Percentiles rank a stretch among this genome's conserved stretches.
phyloP scores from a whole-genome alignment of 148 eudicot species.

The Rhododendron vialii region DNA sequence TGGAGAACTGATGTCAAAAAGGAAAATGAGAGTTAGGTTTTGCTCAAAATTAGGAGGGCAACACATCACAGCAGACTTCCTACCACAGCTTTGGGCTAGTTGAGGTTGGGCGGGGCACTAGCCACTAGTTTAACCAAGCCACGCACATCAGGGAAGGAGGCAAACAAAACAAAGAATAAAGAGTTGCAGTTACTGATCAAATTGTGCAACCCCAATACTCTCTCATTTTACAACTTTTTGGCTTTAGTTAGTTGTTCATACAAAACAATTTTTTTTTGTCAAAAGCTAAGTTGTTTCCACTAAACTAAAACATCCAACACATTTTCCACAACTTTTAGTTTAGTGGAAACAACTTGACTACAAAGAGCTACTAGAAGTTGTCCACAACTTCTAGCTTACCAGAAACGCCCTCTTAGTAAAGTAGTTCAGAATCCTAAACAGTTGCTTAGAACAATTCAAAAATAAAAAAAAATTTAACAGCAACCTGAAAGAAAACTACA shows the following conservation, averaged over 20 bases:
- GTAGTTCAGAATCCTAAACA: not conserved
- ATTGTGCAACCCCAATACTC: not conserved
- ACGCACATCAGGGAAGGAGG: not conserved
- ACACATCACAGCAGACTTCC: not conserved
- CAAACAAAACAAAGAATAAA: not conserved
- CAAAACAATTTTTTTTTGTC: no score
- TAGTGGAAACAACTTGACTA: no score
- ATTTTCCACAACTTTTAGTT: no score
- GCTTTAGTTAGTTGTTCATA: no score
- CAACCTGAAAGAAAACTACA: not conserved
- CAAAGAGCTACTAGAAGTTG: no score
- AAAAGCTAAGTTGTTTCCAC: no score
- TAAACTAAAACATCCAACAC: no score
- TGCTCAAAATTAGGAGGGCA: not conserved
- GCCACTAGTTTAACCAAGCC: slow-evolving; percentile 1
- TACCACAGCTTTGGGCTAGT: not conserved
- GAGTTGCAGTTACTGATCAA: not conserved
- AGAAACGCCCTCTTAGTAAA: not conserved
- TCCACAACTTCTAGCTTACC: no score
- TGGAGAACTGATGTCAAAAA: not conserved
- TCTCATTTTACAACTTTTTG: not conserved
- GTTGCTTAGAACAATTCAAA: not conserved
- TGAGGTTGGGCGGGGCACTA: not conserved
- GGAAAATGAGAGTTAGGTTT: not conserved
- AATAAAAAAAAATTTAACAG: not conserved